These are phyloP conservation scores for Aphanoascus verrucosus DNA, from an alignment of 2,329 filamentous ascomycete genomes.

Conservation along the genomic window DNA sequence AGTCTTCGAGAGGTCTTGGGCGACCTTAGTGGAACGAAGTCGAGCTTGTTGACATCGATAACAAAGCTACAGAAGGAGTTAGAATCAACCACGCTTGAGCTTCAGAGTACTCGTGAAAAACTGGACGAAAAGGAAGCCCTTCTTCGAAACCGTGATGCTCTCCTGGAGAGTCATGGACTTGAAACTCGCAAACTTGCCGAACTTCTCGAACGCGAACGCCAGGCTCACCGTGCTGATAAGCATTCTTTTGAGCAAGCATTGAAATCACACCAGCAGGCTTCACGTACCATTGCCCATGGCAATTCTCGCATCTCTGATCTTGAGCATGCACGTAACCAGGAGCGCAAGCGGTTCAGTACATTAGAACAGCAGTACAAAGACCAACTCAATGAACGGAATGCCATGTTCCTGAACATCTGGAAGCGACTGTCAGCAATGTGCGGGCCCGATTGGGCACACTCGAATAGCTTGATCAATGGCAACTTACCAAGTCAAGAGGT, in stretches of 20 bases:
- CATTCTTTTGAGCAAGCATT: constrained; percentile 79
- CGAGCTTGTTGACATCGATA: constrained; percentile 75
- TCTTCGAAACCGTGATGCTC: constrained; percentile 75
- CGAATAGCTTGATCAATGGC: constrained; percentile 79
- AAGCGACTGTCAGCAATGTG: constrained; percentile 76
- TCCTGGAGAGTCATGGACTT: constrained; percentile 79
- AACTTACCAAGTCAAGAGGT: constrained; percentile 77
- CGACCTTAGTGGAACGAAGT: constrained; percentile 74
- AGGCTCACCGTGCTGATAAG: constrained; percentile 74
- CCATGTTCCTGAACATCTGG: constrained; percentile 79
- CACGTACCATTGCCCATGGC: constrained; percentile 73
- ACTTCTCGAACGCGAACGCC: constrained; percentile 80
- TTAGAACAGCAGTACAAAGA: constrained; percentile 76
- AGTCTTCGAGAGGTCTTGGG: constrained; percentile 78
- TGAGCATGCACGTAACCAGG: constrained; percentile 64
- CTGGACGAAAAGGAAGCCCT: constrained; percentile 84
- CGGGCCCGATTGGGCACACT: constrained; percentile 82
- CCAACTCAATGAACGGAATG: constrained; percentile 80
- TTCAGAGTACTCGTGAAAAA: constrained; percentile 65
- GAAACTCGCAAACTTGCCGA: constrained; percentile 78
- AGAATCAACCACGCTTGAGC: constrained; percentile 69
- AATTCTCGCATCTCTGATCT: constrained; percentile 78
- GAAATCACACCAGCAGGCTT: constrained; percentile 75
- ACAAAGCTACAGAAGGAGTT: constrained; percentile 79
- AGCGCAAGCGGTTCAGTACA: constrained; percentile 62